A percentile compares a stretch with the other conserved stretches of the same genome.
Conservation (phyloP, 257 asterid species). For the Eustoma russellianum region DNA sequence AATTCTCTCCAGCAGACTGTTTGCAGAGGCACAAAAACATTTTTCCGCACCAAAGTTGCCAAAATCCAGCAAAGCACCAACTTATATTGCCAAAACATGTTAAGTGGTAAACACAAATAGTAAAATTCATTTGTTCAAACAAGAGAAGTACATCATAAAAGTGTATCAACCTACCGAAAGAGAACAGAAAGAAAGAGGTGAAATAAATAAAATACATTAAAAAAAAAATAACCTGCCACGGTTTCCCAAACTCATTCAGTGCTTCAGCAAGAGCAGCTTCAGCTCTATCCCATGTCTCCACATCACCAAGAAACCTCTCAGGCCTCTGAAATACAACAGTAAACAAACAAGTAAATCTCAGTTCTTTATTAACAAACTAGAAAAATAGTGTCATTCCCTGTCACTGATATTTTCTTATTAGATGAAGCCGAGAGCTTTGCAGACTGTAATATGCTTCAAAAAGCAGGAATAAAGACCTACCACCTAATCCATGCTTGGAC, state of each 20-base stretch:
- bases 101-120: not conserved
- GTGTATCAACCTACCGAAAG: not conserved
- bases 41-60: no score
- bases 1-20: no score
- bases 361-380: not conserved
- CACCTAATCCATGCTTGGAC: no score
- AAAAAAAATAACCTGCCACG: constrained; percentile 74
- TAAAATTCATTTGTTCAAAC: not conserved
- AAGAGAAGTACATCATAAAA: not conserved
- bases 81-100: no score
- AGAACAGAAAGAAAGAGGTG: not conserved
- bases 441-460: no score
- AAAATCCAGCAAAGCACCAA: no score
- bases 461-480: no score
- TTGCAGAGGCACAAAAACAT: no score
- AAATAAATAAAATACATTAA: not conserved
- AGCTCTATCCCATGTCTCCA: constrained; percentile 75
- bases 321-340: constrained; percentile 60
- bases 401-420: no score
- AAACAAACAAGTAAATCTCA: not conserved
- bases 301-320: constrained; percentile 80
- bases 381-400: not conserved
- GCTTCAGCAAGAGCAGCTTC: constrained; percentile 92
- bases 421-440: no score
- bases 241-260: constrained; percentile 76